Evolutionary conservation across 768 basidiomycete genomes (phyloP).

Genomic region (Tulasnella sp.): DNA sequence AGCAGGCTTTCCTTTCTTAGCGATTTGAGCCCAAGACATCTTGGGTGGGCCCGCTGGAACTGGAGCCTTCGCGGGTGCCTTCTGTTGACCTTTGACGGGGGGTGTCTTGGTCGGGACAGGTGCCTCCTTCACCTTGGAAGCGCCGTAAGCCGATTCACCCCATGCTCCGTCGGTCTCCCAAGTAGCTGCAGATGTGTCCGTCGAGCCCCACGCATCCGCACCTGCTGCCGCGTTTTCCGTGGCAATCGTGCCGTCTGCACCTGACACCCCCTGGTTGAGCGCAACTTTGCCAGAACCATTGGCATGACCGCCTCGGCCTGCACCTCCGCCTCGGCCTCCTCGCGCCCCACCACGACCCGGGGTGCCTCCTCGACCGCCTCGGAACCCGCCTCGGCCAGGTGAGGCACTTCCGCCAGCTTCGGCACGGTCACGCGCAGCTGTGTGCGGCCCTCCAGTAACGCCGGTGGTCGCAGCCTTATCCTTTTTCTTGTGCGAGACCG

Average conservation of each 20-base stretch:
- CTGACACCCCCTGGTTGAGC: constrained; percentile 34
- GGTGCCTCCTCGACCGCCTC: constrained; percentile 59
- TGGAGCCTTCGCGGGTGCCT: constrained; percentile 14
- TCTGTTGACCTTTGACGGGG: background rate
- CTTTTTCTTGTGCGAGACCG: constrained; percentile 86
- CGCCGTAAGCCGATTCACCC: background rate
- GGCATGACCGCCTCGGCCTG: constrained; percentile 51
- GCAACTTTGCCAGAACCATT: constrained; percentile 43
- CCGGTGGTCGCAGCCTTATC: constrained; percentile 52
- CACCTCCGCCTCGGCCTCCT: constrained; percentile 64
- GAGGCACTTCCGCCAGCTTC: constrained; percentile 22
- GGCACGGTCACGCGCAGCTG: constrained; percentile 41
- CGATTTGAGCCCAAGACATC: constrained; percentile 33
- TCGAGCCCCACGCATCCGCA: background rate
- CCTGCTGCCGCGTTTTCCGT: background rate
- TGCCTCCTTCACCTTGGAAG: background rate
- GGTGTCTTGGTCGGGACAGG: background rate
- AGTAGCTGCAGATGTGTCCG: background rate
- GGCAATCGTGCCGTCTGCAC: background rate
- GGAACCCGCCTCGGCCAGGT: constrained; percentile 53
- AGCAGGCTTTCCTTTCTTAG: constrained; percentile 38
- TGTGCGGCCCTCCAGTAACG: constrained; percentile 48
- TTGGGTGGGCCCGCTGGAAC: constrained; percentile 17
- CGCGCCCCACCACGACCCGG: constrained; percentile 44
- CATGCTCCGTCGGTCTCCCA: background rate